Base-by-base conservation (phyloP, 1,284 basidiomycete species). In the Cryptococcus hybrid region DNA sequence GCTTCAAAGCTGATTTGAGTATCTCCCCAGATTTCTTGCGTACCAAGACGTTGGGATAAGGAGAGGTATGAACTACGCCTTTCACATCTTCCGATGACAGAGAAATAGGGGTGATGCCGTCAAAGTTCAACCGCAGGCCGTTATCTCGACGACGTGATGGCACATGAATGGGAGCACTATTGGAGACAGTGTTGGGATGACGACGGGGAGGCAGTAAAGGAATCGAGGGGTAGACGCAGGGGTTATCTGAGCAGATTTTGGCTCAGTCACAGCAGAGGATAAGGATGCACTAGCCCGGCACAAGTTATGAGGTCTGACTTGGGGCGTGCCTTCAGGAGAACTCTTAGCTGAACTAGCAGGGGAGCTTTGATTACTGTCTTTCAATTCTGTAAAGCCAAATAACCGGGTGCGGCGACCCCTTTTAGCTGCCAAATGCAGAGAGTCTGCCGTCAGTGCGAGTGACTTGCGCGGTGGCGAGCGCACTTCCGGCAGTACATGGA, bases 1-100 rank as follows among this genome's bases (percentile, higher is more conserved):
- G 81, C 79, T 96, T 96, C 66, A 98, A 83, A 2, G 92, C 93
- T 2, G 92, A 87, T 76, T 93, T 93, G 71, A 98, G 85, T 1
- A 90, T 86, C 78, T 96, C 30, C 34, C 69, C 69, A 36, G 90
- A 92, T 79, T 96, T 96, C 77, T 95, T 96, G 57, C 92, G 85
- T 39, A 90, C 79, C 56, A 88, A 71, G 18, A 63, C 61, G 11
- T 61, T 62, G 45, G 63, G 54, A 50, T 65, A 72, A 2, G 76
- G 68, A 9, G 74, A 73, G 13, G 70, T 63, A 9, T 65, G 64
- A 34, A 61, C 55, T 5, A 50, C 36, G 24, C 60, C 59, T 11
- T 46, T 18, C 13, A 9, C n/a, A 11, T 9, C 18, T 7, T 24
- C 45, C 9, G 13, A 3, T 30, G 18, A 15, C 7, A 35, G 7